Evolutionary conservation across 306 rosid species (phyloP).

Genomic region (Prunus davidiana): DNA sequence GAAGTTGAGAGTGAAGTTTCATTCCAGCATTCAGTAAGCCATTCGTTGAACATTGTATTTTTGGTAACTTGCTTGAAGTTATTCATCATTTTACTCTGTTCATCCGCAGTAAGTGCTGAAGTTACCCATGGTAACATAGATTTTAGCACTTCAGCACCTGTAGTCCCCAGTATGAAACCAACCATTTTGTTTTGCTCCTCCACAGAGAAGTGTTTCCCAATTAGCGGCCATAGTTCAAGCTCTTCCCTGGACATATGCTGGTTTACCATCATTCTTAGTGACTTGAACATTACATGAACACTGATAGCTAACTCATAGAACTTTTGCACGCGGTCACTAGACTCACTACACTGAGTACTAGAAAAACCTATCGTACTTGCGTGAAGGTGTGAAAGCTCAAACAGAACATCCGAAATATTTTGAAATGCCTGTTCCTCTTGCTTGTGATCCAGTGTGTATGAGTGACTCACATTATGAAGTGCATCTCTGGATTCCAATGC

Average conservation of each 20-base stretch:
- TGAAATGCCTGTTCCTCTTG: constrained; percentile 84
- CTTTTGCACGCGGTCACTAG: constrained; percentile 41
- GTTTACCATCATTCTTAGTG: constrained; percentile 68
- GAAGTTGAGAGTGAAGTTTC: constrained; percentile 52
- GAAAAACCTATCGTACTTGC: constrained; percentile 32
- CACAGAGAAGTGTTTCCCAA: constrained; percentile 73
- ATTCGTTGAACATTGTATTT: constrained; percentile 85
- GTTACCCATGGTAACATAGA: constrained; percentile 89
- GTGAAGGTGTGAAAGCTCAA: constrained; percentile 76
- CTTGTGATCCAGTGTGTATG: constrained; percentile 77
- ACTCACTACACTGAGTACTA: constrained; percentile 16
- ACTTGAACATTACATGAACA: constrained; percentile 79
- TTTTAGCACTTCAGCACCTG: constrained; percentile 83
- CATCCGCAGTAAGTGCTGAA: constrained; percentile 77
- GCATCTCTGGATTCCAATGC: constrained; percentile 89
- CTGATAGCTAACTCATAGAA: constrained; percentile 70
- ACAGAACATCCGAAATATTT: constrained; percentile 73
- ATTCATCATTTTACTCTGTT: constrained; percentile 71
- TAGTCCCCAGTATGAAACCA: constrained; percentile 80
- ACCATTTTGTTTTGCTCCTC: constrained; percentile 85
- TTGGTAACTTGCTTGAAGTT: constrained; percentile 79
- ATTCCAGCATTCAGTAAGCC: constrained; percentile 76
- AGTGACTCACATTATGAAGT: constrained; percentile 85
- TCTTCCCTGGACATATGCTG: constrained; percentile 83
- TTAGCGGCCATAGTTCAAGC: constrained; percentile 80